Evolutionary conservation across 2,329 filamentous ascomycete genomes (phyloP).

Genomic region (Aureobasidium pullulans): DNA sequence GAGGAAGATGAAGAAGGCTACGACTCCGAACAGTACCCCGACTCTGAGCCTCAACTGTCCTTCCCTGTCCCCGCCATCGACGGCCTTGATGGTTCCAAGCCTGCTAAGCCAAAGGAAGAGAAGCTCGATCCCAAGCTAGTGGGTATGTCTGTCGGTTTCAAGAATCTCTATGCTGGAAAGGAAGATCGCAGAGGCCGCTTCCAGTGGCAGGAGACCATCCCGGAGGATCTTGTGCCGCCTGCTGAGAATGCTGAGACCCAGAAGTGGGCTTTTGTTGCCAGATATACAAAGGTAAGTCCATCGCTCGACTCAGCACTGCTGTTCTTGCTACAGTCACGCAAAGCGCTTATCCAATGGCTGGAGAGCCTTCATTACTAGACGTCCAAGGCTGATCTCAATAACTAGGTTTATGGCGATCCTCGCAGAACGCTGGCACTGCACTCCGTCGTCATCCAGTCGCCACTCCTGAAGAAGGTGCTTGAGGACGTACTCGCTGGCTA

Average conservation of each 20-base stretch:
- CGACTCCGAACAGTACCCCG: neutral
- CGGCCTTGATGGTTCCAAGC: neutral
- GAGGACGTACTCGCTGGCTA: conserved; percentile 50
- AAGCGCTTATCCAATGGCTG: too few species aligned
- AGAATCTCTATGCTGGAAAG: conserved; percentile 44
- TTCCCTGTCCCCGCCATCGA: neutral
- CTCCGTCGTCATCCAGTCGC: conserved; percentile 58
- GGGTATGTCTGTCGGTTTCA: conserved; percentile 36
- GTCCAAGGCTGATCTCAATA: conserved; percentile 20
- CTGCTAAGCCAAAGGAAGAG: neutral
- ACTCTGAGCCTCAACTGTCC: neutral
- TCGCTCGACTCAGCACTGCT: neutral
- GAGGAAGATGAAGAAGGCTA: neutral
- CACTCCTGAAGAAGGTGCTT: conserved; percentile 51
- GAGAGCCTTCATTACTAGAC: too few species aligned
- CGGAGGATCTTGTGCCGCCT: conserved; percentile 47
- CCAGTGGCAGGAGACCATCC: conserved; percentile 51
- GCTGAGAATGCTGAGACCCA: conserved; percentile 56
- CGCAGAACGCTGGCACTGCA: conserved; percentile 55
- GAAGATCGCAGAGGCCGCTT: conserved; percentile 43
- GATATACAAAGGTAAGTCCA: conserved; percentile 45
- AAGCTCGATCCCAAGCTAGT: conserved; percentile 16
- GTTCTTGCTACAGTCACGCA: neutral
- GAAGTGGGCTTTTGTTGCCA: conserved; percentile 54
- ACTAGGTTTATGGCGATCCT: conserved; percentile 36